Conservation (phyloP, 2,329 filamentous ascomycete genomes). For the Phialemonium atrogriseum region DNA sequence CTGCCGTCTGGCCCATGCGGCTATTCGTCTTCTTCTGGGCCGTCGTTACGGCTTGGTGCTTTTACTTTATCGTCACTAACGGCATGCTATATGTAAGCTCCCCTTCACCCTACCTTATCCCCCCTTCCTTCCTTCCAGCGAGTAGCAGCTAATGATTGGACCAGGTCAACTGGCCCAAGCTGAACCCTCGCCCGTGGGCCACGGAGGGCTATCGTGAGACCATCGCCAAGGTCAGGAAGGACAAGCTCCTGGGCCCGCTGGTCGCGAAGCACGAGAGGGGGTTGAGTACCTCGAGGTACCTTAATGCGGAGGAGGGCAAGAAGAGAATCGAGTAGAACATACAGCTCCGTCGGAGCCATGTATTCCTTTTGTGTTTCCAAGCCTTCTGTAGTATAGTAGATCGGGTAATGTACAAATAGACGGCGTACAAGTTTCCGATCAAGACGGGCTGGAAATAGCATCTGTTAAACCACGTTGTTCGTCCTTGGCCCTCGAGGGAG, state of each 20-base stretch:
- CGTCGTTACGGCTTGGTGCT: constrained; percentile 59
- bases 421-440: too few relatives aligned
- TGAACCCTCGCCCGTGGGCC: constrained; percentile 81
- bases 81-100: constrained; percentile 88
- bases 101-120: too few relatives aligned
- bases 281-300: constrained; percentile 71
- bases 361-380: too few relatives aligned
- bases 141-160: constrained; percentile 1
- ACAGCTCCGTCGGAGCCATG: background rate
- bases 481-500: too few relatives aligned
- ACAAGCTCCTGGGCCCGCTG: constrained; percentile 70
- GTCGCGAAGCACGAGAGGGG: constrained; percentile 71
- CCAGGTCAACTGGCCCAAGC: constrained; percentile 96
- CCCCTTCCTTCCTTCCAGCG: constrained; percentile 6
- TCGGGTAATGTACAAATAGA: too few relatives aligned
- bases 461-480: too few relatives aligned
- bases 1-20: constrained; percentile 71
- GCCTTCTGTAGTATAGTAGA: too few relatives aligned
- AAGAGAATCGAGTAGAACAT: constrained; percentile 77
- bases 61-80: constrained; percentile 71
- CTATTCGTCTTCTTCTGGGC: constrained; percentile 77
- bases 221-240: constrained; percentile 71
- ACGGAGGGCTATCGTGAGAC: constrained; percentile 85
- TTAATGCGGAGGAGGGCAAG: constrained; percentile 92
- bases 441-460: too few relatives aligned